Base-by-base conservation (phyloP, 208 protist genomes). In the Herpetomonas tarakana region DNA sequence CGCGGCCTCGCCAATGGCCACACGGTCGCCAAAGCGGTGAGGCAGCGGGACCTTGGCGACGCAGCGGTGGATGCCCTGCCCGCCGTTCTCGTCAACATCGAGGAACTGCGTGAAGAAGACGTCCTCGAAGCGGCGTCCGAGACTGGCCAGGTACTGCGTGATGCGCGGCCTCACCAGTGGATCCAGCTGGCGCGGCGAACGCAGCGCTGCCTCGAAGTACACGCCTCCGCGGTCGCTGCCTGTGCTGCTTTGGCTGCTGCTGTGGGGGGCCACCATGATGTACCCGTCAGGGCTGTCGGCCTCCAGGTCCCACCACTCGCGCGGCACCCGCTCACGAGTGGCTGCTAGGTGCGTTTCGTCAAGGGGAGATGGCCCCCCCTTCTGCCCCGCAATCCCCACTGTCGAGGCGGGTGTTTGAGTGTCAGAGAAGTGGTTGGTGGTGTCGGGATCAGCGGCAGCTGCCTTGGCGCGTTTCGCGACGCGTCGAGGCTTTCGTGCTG, bases 1-100 rank as follows among this genome's bases (percentile, higher is more conserved):
- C 16, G 76, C 64, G 11, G 79, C 85, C 54, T 88, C 83, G 30
- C 91, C 91, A 25, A 93, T 45, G 25, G 86, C 91, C 12, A 93
- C 58, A 9, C 88, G 84, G 57, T 91, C 78, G 1, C 91, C 91
- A 50, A 85, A 92, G 6, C 55, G 55, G 14, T 62, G 29, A 12
- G 91, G 91, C 27, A 94, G 59, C 24, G 91, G 91, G 19, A 96
- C 16, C 56, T 68, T 66, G 27, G 75, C 67, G 0, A 62, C 75
- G 57, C 84, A 93, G 25, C 69, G 70, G 38, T 81, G 71, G 9
- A 73, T 67, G 21, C 30, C n/a, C 22, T 46, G 12, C 31, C 27
- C 39, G 39, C 41, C 66, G 41, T 71, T 81, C 12, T 78, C 79
- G 51, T 79, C 74, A n/a, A 65, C 74, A 14, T 76, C 69, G 22